Evolutionary conservation across 2,329 filamentous ascomycete species (phyloP).

Genomic region (Pseudogymnoascus verrucosus): DNA sequence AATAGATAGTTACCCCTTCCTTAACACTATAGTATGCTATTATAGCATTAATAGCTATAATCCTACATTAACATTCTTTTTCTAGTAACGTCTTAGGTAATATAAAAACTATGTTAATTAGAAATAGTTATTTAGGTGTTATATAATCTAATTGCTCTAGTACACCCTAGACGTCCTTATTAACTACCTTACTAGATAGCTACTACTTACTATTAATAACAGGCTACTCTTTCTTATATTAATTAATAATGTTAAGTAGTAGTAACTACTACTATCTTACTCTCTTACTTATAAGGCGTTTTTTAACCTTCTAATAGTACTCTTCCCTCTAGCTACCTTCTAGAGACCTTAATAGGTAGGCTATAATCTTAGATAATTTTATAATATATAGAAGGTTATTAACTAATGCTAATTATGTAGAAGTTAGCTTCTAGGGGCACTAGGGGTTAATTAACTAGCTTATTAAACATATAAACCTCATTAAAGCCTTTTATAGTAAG

Average conservation of each 20-base stretch:
- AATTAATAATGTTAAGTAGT: too few relatives aligned
- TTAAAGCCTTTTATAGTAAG: constrained; percentile 8
- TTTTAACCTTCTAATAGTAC: not conserved
- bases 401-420: too few relatives aligned
- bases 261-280: not conserved
- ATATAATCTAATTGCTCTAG: constrained; percentile 11
- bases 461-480: constrained; percentile 10
- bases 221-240: too few relatives aligned
- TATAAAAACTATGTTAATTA: constrained; percentile 9
- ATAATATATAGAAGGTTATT: too few relatives aligned
- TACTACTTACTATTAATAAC: not conserved
- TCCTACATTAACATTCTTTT: constrained; percentile 11
- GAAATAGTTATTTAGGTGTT: not conserved
- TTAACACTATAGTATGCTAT: constrained; percentile 9
- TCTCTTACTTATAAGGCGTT: constrained; percentile 8
- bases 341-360: not conserved
- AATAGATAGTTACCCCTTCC: constrained; percentile 7
- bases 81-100: constrained; percentile 12
- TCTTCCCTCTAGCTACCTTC: not conserved
- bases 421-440: not conserved
- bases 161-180: constrained; percentile 8
- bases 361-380: too few relatives aligned
- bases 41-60: constrained; percentile 12
- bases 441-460: constrained; percentile 8
- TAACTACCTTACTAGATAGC: constrained; percentile 4